These are phyloP conservation scores for Afroboletus lepidellus DNA, from an alignment of 1,284 basidiomycete species.

Conservation along the genomic window DNA sequence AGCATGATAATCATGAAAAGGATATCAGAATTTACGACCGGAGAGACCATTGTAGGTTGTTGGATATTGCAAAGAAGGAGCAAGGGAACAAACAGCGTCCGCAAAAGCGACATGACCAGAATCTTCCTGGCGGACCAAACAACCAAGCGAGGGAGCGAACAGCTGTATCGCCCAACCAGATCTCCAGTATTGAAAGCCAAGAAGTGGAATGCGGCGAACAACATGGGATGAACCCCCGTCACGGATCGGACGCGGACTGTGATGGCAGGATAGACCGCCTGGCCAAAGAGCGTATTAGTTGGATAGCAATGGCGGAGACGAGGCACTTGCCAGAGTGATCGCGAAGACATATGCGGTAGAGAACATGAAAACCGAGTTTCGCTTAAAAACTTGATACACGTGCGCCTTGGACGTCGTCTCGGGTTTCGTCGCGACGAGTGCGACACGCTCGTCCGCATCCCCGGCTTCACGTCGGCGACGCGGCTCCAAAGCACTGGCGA, in stretches of 20 bases:
- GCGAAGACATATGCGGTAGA: slow-evolving; percentile 76
- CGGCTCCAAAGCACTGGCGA: slow-evolving; percentile 45
- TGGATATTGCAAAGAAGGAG: slow-evolving; percentile 84
- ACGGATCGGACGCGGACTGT: slow-evolving; percentile 73
- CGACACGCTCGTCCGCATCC: slow-evolving; percentile 33
- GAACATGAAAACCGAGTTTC: slow-evolving; percentile 68
- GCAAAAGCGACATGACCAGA: slow-evolving; percentile 59
- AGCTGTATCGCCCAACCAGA: slow-evolving; percentile 72
- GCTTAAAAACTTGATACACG: slow-evolving; percentile 55
- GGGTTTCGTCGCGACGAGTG: slow-evolving; percentile 35
- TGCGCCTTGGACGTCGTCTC: slow-evolving; percentile 36
- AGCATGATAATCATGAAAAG: slow-evolving; percentile 75
- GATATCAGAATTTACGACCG: slow-evolving; percentile 69
- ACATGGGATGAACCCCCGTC: slow-evolving; percentile 54
- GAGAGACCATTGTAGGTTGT: slow-evolving; percentile 36
- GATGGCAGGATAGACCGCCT: slow-evolving; percentile 86
- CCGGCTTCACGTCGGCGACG: slow-evolving; percentile 16
- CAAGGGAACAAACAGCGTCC: slow-evolving; percentile 79
- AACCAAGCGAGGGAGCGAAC: slow-evolving; percentile 62
- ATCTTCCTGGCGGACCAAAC: slow-evolving; percentile 68
- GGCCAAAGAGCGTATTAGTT: slow-evolving; percentile 5
- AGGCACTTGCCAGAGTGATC: slow-evolving; percentile 69
- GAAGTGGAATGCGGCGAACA: slow-evolving; percentile 74
- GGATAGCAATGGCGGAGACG: background rate
- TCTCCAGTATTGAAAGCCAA: slow-evolving; percentile 77